Evolutionary conservation across 1,139 yeast species (phyloP), one percentile per base, ranked within the genome.

Genomic region (Sugiyamaella pinicola): DNA sequence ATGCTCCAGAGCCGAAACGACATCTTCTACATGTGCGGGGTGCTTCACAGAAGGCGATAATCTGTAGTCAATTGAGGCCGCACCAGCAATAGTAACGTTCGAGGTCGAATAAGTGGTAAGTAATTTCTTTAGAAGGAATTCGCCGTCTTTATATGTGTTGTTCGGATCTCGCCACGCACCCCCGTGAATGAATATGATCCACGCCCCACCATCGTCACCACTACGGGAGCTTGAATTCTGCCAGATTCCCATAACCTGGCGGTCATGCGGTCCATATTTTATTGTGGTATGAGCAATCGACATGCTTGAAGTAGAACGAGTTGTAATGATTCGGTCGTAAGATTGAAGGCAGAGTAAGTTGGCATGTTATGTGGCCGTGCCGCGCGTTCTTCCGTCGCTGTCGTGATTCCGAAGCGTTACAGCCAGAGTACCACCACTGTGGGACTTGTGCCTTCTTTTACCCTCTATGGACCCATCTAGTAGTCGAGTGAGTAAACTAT

Each of bases 91-190:
- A 4, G 9, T 21, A 13, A 9, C 31, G 17, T 38, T 1, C 18
- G 18, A n/a, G 40, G 61, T 49, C 15, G 48, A 47, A 35, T 52
- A 51, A 21, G 24, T 38, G 13, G 39, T 19, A 6, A 62, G 57
- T 10, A 69, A 54, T 4, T 46, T 22, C 1, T 49, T 54, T 2
- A 74, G 66, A 54, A 85, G 62, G 3, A 63, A 62, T 15, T 72
- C 71, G 54, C 81, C 83, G 63, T 86, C 95, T 44, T 74, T 70
- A 47, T 68, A 78, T 0, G 87, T 81, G 64, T 85, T 84, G 1
- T 59, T 66, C 0, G 83, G 82, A 64, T 87, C 96, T 59, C 87
- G 73, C 96, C 96, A 89, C 0, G 93, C 96, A 0, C 96, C 96
- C 0, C 96, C 96, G 66, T 89, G 96, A 35, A 89, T 77, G 59